Base-by-base conservation (phyloP, 2,329 filamentous ascomycete species). In the Alternaria postmessia region DNA sequence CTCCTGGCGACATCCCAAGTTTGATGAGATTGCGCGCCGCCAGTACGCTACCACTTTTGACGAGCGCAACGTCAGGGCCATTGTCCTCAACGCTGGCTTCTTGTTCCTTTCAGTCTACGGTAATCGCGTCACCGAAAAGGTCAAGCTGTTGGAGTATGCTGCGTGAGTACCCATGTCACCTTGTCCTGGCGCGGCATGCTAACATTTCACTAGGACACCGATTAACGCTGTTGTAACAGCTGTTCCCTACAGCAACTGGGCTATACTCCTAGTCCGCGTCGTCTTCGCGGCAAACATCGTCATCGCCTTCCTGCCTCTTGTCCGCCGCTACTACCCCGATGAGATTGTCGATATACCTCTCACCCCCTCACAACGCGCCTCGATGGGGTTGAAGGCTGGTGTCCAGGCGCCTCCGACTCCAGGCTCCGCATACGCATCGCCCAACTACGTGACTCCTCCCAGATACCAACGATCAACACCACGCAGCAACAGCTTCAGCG, bases 1-100 rank as follows among this genome's bases (percentile, higher is more conserved):
- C 56, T 92, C 89, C 75, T 99, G 95, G 94, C 88, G 89, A 73
- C 95, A 99, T 78, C 95, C 95, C 34, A 89, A 90, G 64, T 85
- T 97, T 66, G 86, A 93, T 72, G 94, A 98, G 80, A 96, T 99
- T 75, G 88, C 91, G 16, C 86, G 87, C 64, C 89, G 95, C 52
- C 91, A 93, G 75, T 89, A 92, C 76, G 89, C 89, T 20, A 88
- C 89, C 14, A 91, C 85, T 48, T 97, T 98, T 77, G 88, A 89
- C 57, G 89, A 94, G 69, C 87, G 87, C 75, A 94, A 97, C 66
- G 80, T 95, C 49, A 86, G 84, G 62, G 86, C 84, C 54, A 88
- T 96, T 52, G 75, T 88, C 30, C 88, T 89, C 79, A 97, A 96
- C 76, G 76, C 85, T 1, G 80, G 77, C 9, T 83, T 88, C 38